A percentile compares a stretch with the other conserved stretches of the same genome.
phyloP scores from a whole-genome alignment of 2,329 filamentous ascomycete species.

The Talaromyces pinophilus region DNA sequence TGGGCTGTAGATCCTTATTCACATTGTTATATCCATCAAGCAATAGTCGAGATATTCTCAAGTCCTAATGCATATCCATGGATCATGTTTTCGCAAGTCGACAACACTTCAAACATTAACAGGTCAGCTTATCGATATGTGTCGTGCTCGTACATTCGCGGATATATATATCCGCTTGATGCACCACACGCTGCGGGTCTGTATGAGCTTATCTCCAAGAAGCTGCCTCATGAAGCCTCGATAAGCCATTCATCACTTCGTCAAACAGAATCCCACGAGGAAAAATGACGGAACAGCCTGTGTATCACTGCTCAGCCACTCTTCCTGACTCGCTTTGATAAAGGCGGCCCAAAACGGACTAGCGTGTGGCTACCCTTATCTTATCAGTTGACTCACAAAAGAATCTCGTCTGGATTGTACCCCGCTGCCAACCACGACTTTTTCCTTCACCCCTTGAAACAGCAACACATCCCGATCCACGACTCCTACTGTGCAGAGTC shows the following conservation, averaged over 20 bases:
- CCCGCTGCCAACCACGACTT: slow-evolving; percentile 3
- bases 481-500: not conserved
- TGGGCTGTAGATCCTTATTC: not conserved
- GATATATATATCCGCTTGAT: not conserved
- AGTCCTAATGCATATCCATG: not conserved
- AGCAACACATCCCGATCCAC: not conserved
- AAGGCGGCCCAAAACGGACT: not conserved
- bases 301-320: not conserved
- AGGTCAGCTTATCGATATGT: not conserved
- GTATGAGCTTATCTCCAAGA: not conserved
- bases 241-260: not conserved
- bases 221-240: not conserved
- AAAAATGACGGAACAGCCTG: not conserved
- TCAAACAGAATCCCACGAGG: not conserved
- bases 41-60: not conserved
- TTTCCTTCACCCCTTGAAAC: slow-evolving; percentile 8
- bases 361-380: slow-evolving; percentile 1
- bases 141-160: not conserved
- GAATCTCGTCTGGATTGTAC: not conserved
- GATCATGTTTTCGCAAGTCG: not conserved
- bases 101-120: not conserved
- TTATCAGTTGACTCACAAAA: slow-evolving; percentile 16
- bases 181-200: not conserved
- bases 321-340: not conserved
- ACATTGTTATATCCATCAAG: not conserved